Evolutionary conservation across 2,329 filamentous ascomycete species (phyloP).

Genomic region (Claviceps cyperi): DNA sequence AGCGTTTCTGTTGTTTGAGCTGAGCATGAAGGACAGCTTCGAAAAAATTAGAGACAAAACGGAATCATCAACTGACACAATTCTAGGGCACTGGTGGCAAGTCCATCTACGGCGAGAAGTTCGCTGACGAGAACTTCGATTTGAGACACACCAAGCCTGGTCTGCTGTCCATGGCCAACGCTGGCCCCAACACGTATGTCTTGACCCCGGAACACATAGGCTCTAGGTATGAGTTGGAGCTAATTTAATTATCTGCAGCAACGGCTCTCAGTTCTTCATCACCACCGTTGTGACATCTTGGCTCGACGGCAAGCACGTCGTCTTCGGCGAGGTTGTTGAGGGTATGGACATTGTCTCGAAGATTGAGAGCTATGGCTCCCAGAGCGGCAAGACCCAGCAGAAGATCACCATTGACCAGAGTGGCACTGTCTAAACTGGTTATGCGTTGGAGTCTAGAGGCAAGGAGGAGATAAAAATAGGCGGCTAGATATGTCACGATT

Average conservation of each 20-base stretch:
- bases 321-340: slow-evolving; percentile 58
- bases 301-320: slow-evolving; percentile 71
- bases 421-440: slow-evolving; percentile 30
- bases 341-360: slow-evolving; percentile 42
- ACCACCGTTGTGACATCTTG: slow-evolving; percentile 86
- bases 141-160: slow-evolving; percentile 10
- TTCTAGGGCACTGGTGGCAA: slow-evolving; percentile 10
- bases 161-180: slow-evolving; percentile 12
- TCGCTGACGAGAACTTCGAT: slow-evolving; percentile 10
- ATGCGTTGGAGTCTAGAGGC: neutral
- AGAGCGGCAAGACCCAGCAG: slow-evolving; percentile 36
- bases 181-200: slow-evolving; percentile 11
- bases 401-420: slow-evolving; percentile 42
- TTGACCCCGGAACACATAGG: slow-evolving; percentile 7
- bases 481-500: neutral
- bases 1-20: no score
- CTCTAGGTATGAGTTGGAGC: neutral
- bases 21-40: no score
- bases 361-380: slow-evolving; percentile 43
- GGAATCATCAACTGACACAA: no score
- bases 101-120: slow-evolving; percentile 11
- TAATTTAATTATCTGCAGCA: slow-evolving; percentile 39
- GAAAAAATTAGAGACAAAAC: no score
- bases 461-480: neutral
- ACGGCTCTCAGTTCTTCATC: slow-evolving; percentile 96